Evolutionary conservation across 2,329 filamentous ascomycete species (phyloP).

Genomic region (Thielaviopsis euricoi): DNA sequence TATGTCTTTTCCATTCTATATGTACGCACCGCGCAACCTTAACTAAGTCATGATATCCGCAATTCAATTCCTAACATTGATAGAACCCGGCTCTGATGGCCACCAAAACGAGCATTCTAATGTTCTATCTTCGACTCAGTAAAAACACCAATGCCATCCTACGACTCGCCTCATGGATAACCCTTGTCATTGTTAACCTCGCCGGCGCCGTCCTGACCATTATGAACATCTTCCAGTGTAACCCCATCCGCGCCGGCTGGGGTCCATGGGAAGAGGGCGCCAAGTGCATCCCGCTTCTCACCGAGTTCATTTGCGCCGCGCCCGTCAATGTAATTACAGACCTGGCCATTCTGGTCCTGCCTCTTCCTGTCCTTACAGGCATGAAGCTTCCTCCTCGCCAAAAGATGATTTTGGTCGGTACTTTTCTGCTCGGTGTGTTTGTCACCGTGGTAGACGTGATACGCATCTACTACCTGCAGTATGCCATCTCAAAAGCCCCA

Average conservation of each 20-base stretch:
- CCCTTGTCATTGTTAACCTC: slow-evolving; percentile 60
- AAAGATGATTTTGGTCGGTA: slow-evolving; percentile 73
- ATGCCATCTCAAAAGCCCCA: slow-evolving; percentile 37
- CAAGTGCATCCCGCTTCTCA: slow-evolving; percentile 39
- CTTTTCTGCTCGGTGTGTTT: slow-evolving; percentile 76
- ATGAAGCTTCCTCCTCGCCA: slow-evolving; percentile 76
- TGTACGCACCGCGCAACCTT: too few relatives aligned
- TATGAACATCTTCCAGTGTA: slow-evolving; percentile 76
- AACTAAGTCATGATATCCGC: slow-evolving; percentile 17
- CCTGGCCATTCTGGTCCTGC: slow-evolving; percentile 69
- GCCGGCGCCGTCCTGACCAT: slow-evolving; percentile 67
- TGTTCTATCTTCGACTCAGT: slow-evolving; percentile 76
- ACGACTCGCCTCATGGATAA: slow-evolving; percentile 65
- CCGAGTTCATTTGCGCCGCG: slow-evolving; percentile 55
- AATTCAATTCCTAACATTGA: not conserved
- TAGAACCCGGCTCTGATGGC: slow-evolving; percentile 85
- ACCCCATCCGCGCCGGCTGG: slow-evolving; percentile 57
- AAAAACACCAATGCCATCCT: slow-evolving; percentile 62
- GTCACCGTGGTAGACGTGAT: slow-evolving; percentile 79
- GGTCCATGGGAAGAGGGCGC: slow-evolving; percentile 20
- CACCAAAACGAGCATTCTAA: slow-evolving; percentile 79
- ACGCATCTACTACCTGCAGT: slow-evolving; percentile 76
- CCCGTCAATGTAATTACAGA: slow-evolving; percentile 89
- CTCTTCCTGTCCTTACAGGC: slow-evolving; percentile 72
- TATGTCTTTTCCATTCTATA: slow-evolving; percentile 50